phyloP scores from a whole-genome alignment of 768 basidiomycete genomes.

The Tricholoma furcatifolium region DNA sequence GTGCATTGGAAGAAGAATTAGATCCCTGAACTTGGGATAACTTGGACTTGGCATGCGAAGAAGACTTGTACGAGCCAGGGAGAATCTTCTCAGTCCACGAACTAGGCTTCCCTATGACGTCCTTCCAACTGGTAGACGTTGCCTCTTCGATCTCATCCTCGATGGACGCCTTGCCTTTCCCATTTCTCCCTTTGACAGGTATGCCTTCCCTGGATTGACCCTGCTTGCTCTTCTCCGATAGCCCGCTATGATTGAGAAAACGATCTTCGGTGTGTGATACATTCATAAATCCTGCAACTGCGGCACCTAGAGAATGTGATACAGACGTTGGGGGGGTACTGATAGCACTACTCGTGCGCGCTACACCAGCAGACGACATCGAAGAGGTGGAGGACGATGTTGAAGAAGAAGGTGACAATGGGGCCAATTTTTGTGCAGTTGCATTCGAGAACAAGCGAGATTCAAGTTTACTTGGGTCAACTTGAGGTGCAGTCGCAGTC shows the following conservation, averaged over 20 bases:
- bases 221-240: constrained; percentile 12
- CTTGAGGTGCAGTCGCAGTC: constrained; percentile 27
- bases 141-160: constrained; percentile 32
- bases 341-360: constrained; percentile 40
- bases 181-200: constrained; percentile 30
- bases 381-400: constrained; percentile 56
- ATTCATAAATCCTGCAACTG: constrained; percentile 39
- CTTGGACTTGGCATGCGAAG: constrained; percentile 28
- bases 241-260: background rate
- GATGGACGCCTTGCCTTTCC: constrained; percentile 29
- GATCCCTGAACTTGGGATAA: constrained; percentile 22
- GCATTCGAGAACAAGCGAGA: constrained; percentile 14
- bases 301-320: constrained; percentile 46
- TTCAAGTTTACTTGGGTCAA: constrained; percentile 7
- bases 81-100: constrained; percentile 41
- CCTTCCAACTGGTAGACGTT: constrained; percentile 39
- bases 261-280: constrained; percentile 28
- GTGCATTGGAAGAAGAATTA: constrained; percentile 34
- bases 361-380: constrained; percentile 40
- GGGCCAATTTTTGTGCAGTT: constrained; percentile 15
- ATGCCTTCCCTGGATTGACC: constrained; percentile 26
- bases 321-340: constrained; percentile 61
- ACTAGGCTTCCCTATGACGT: constrained; percentile 23
- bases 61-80: constrained; percentile 37
- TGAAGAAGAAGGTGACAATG: constrained; percentile 36